Evolutionary conservation across 2,329 filamentous ascomycete genomes (phyloP).

Genomic region (Alternaria metachromatica): DNA sequence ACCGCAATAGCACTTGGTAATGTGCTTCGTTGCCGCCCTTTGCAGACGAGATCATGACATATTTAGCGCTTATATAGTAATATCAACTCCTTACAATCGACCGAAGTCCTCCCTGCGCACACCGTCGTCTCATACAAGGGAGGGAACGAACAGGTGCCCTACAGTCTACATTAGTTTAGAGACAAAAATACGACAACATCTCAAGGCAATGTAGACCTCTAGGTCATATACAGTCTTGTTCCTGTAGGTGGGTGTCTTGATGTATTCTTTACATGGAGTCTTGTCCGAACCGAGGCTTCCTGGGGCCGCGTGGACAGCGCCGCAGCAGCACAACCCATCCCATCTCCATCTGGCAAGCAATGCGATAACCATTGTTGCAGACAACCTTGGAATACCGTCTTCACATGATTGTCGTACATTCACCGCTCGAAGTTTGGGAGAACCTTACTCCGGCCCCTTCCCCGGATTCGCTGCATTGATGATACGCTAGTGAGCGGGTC

Average conservation of each 20-base stretch:
- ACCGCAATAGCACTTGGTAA: background rate
- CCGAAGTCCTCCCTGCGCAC: background rate
- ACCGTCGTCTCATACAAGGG: background rate
- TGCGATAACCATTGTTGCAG: background rate
- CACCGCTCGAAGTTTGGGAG: background rate
- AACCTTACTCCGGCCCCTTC: background rate
- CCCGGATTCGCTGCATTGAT: background rate
- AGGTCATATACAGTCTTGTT: background rate
- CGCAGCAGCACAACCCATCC: background rate
- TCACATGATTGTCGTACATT: background rate
- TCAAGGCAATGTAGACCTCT: background rate
- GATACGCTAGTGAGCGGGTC: constrained; percentile 3
- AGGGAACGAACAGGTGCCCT: background rate
- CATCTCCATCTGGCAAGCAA: background rate
- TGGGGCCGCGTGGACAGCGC: background rate
- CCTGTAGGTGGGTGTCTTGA: background rate
- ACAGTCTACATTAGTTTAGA: background rate
- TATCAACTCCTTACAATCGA: constrained; percentile 4
- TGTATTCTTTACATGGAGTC: background rate
- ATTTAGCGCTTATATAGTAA: constrained; percentile 22
- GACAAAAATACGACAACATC: background rate
- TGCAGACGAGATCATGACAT: constrained; percentile 6
- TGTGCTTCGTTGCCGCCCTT: background rate
- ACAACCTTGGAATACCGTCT: background rate
- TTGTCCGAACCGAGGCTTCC: background rate